phyloP scores from a whole-genome alignment of 2,329 filamentous ascomycete species.

The Microcyclospora tardicrescens region DNA sequence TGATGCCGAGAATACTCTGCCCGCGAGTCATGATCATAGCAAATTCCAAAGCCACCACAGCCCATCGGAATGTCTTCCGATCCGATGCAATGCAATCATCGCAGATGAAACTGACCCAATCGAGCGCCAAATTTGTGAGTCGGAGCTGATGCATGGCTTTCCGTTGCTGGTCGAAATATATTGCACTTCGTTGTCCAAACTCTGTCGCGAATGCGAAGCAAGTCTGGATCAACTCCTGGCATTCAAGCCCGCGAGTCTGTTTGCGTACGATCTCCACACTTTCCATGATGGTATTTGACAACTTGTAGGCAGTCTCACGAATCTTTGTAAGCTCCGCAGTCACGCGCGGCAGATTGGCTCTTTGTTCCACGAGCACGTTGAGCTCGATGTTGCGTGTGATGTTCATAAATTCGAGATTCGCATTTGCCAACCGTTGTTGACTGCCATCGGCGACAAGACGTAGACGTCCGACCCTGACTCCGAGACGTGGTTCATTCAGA shows the following conservation, averaged over 20 bases:
- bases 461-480: conserved; percentile 75
- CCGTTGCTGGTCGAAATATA: conserved; percentile 91
- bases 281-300: conserved; percentile 98
- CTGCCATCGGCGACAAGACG: conserved; percentile 83
- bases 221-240: conserved; percentile 91
- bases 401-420: conserved; percentile 67
- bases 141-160: conserved; percentile 96
- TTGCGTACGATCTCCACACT: conserved; percentile 85
- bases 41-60: conserved; percentile 87
- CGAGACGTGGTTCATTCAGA: conserved; percentile 64
- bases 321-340: conserved; percentile 86
- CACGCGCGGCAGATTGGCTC: conserved; percentile 86
- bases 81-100: conserved; percentile 93
- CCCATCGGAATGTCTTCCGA: conserved; percentile 93
- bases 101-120: conserved; percentile 97
- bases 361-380: conserved; percentile 78
- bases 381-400: conserved; percentile 73
- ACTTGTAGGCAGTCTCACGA: conserved; percentile 86
- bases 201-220: conserved; percentile 99
- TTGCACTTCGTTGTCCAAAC: conserved; percentile 85
- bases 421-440: conserved; percentile 61
- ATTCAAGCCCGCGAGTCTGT: conserved; percentile 68
- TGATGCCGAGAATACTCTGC: conserved; percentile 81
- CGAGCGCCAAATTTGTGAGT: conserved; percentile 78
- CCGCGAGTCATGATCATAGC: conserved; percentile 95